A percentile compares a stretch with the other conserved stretches of the same genome.
phyloP scores from a whole-genome alignment of 2,329 filamentous ascomycete genomes.

The Didymella segeticola region DNA sequence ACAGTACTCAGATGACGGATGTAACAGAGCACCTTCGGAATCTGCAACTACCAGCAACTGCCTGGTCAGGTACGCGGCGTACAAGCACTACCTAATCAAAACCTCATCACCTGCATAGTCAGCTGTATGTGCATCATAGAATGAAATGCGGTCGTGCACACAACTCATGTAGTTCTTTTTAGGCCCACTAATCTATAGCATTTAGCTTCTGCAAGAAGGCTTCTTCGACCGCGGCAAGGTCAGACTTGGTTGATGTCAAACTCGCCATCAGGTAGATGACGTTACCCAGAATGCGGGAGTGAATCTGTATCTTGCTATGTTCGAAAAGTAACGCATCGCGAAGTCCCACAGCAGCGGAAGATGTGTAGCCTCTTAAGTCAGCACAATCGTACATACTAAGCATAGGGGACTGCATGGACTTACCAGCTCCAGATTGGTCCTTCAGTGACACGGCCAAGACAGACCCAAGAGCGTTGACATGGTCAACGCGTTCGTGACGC shows the following conservation, averaged over 20 bases:
- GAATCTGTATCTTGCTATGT: constrained; percentile 54
- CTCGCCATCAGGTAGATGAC: constrained; percentile 68
- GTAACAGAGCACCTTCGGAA: constrained; percentile 6
- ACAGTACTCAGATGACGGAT: constrained; percentile 6
- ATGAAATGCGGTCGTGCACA: too few relatives aligned
- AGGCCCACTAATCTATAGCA: neutral
- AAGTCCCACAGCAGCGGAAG: constrained; percentile 60
- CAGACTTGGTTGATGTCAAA: constrained; percentile 31
- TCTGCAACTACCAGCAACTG: constrained; percentile 3
- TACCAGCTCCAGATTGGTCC: constrained; percentile 57
- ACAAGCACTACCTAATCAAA: neutral
- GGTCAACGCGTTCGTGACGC: constrained; percentile 61
- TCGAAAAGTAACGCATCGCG: constrained; percentile 57
- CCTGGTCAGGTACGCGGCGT: constrained; percentile 1
- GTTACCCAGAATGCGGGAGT: constrained; percentile 67
- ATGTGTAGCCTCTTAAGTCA: constrained; percentile 58
- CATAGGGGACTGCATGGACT: constrained; percentile 20
- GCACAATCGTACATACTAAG: neutral
- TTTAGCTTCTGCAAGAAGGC: constrained; percentile 29
- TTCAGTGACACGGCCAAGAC: constrained; percentile 71
- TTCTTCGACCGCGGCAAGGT: constrained; percentile 29
- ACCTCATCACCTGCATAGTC: neutral
- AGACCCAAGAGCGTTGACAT: constrained; percentile 76
- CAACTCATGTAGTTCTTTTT: neutral
- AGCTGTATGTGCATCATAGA: neutral